Evolutionary conservation across 1,139 yeast genomes (phyloP).

Genomic region (Lodderomyces metapsilosis): DNA sequence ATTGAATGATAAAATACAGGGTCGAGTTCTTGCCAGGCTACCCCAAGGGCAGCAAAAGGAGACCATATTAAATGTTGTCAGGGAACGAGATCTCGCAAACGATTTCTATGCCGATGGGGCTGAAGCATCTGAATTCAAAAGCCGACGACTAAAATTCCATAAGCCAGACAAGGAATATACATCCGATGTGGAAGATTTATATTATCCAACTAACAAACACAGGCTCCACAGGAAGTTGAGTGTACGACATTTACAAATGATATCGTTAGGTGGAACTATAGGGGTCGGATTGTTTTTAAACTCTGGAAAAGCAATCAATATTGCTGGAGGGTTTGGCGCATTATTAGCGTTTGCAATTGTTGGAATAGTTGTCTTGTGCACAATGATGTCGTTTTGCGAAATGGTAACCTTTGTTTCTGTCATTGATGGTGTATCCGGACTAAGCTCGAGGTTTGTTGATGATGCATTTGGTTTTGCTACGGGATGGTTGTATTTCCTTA

Average conservation of each 20-base stretch:
- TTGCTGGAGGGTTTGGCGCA: constrained; percentile 83
- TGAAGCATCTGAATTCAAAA: constrained; percentile 13
- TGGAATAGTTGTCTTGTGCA: constrained; percentile 65
- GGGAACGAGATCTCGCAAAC: constrained; percentile 27
- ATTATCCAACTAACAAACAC: constrained; percentile 12
- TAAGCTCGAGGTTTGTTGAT: constrained; percentile 77
- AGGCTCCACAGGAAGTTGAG: constrained; percentile 54
- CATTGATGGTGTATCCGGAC: constrained; percentile 75
- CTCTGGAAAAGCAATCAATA: constrained; percentile 74
- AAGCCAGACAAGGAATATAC: constrained; percentile 14
- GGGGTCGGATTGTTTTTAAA: constrained; percentile 81
- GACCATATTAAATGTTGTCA: constrained; percentile 27
- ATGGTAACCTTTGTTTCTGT: constrained; percentile 83
- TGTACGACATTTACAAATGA: constrained; percentile 75
- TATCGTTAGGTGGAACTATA: constrained; percentile 78
- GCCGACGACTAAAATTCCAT: constrained; percentile 5
- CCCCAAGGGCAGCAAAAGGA: constrained; percentile 10
- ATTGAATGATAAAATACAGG: constrained; percentile 32
- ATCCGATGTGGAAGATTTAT: constrained; percentile 13
- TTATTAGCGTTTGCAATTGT: constrained; percentile 66
- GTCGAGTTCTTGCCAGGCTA: constrained; percentile 16
- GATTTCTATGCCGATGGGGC: constrained; percentile 28
- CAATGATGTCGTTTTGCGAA: constrained; percentile 78
- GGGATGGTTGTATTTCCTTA: constrained; percentile 75
- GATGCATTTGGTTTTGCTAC: constrained; percentile 83